Base-by-base conservation (phyloP, 176 grass and related monocot species). In the Chloris gayana region DNA sequence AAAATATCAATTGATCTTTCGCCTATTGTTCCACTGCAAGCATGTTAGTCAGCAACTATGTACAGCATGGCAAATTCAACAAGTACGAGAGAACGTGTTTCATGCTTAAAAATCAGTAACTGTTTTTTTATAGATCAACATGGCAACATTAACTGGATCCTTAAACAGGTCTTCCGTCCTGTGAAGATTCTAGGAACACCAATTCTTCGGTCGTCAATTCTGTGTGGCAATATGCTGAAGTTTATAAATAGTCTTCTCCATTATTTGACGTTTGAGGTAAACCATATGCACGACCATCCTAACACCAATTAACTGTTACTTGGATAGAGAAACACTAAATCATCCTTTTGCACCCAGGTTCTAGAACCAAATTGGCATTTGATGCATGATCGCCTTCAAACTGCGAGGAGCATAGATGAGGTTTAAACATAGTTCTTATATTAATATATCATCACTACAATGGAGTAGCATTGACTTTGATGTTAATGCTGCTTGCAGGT, bases 191-290 rank as follows among this genome's bases (percentile, higher is more conserved):
- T 95, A 15, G 86, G 88, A 65, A 99, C 92, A 60, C 86, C 92
- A 67, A 93, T 95, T 76, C 59, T 92, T 6, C 80, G 96, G 14
- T 95, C 96, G 38, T 99, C 37, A 7, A 91, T 95, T 93, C 92
- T 99, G 77, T 99, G 92, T 77, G 78, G 96, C 30, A 93, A 84
- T 79, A 99, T 99, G 96, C 84, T 99, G 74, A 99, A 93, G 81
- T 99, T 99, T 88, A 83, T 99, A 72, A 93, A 99, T 85, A 99
- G 92, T 64, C 88, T 99, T 84, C 86, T 93, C 70, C 96, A 99
- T 88, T 95, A 99, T 93, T 88, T 99, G 64, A 99, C 96, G 34
- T 99, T 99, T 38, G 90, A 99, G 96, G 96, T 99, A 91, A 63
- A 73, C n/a, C 63, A 71, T 86, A 63, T 25, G 66, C 69, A 64